Conservation (phyloP, 768 basidiomycete species). For the Pleurotus pulmonarius region DNA sequence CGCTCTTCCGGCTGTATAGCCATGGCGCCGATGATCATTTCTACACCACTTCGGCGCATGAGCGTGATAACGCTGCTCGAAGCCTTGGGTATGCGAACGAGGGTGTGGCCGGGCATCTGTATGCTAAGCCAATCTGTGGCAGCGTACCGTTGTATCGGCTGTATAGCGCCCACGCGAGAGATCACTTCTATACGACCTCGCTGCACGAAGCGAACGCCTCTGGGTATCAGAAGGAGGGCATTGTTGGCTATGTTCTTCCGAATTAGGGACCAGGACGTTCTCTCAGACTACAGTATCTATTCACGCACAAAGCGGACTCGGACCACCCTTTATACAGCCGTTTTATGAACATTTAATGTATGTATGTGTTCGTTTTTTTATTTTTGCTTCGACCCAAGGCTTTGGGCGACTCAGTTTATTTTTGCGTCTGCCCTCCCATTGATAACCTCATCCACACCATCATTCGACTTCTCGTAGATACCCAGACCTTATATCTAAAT, state of each 20-base stretch:
- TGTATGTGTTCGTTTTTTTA: too few species aligned
- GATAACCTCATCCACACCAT: too few species aligned
- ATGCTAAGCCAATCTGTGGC: constrained; percentile 1
- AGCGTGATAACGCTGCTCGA: constrained; percentile 1
- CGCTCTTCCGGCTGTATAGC: constrained; percentile 13
- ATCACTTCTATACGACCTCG: constrained; percentile 6
- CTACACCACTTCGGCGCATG: constrained; percentile 4
- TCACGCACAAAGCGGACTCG: too few species aligned
- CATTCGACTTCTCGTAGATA: too few species aligned
- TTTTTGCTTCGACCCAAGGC: too few species aligned
- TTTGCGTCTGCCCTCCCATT: too few species aligned
- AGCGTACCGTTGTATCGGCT: constrained; percentile 4
- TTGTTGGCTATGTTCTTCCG: constrained; percentile 3
- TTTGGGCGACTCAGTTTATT: too few species aligned
- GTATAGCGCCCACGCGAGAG: background rate
- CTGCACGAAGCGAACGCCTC: background rate
- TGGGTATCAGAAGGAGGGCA: background rate
- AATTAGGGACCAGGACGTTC: too few species aligned
- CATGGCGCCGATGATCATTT: constrained; percentile 3
- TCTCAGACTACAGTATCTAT: too few species aligned
- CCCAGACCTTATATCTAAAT: too few species aligned
- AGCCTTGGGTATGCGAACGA: constrained; percentile 1
- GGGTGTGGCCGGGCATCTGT: constrained; percentile 1
- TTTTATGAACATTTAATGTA: too few species aligned
- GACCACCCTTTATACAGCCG: too few species aligned